A percentile compares a stretch with the other conserved stretches of the same genome.
These are phyloP conservation scores for Saturnispora halmiae DNA, from an alignment of 805 yeast genomes.

Conservation along the genomic window DNA sequence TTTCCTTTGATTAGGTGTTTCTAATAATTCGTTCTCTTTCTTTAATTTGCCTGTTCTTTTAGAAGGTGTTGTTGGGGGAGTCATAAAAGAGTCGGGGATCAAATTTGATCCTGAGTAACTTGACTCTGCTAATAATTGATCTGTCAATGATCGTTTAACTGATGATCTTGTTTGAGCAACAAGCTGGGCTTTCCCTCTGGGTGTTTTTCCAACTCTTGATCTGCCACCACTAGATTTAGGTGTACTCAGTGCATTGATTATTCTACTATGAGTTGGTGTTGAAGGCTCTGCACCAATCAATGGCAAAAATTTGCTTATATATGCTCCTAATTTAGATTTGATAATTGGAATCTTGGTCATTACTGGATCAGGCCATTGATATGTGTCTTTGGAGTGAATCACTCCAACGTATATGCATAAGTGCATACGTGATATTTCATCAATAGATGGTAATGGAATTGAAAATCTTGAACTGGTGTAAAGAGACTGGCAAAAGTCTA, in stretches of 20 bases:
- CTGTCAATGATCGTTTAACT: slow-evolving; percentile 8
- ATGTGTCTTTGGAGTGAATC: slow-evolving; percentile 36
- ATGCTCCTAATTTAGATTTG: slow-evolving; percentile 30
- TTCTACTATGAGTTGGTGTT: slow-evolving; percentile 16
- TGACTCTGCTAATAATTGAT: slow-evolving; percentile 2
- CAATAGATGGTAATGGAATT: slow-evolving; percentile 36
- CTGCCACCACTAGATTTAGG: background rate
- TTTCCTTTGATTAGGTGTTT: background rate
- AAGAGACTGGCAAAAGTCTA: slow-evolving; percentile 35
- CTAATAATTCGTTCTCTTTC: background rate
- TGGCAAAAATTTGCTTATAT: slow-evolving; percentile 37
- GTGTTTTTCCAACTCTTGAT: background rate
- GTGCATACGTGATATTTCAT: slow-evolving; percentile 60
- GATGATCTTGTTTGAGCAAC: slow-evolving; percentile 1
- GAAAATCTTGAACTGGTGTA: slow-evolving; percentile 48
- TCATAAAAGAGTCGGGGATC: background rate
- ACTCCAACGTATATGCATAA: slow-evolving; percentile 57
- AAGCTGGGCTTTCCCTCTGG: background rate
- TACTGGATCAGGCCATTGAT: slow-evolving; percentile 42
- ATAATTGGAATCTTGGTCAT: slow-evolving; percentile 51
- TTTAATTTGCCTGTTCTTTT: background rate
- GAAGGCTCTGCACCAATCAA: slow-evolving; percentile 10
- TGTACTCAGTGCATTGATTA: slow-evolving; percentile 2
- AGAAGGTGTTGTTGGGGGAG: slow-evolving; percentile 10
- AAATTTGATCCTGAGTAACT: background rate